Conservation (phyloP, 2,329 filamentous ascomycete genomes). For the Cadophora malorum region DNA sequence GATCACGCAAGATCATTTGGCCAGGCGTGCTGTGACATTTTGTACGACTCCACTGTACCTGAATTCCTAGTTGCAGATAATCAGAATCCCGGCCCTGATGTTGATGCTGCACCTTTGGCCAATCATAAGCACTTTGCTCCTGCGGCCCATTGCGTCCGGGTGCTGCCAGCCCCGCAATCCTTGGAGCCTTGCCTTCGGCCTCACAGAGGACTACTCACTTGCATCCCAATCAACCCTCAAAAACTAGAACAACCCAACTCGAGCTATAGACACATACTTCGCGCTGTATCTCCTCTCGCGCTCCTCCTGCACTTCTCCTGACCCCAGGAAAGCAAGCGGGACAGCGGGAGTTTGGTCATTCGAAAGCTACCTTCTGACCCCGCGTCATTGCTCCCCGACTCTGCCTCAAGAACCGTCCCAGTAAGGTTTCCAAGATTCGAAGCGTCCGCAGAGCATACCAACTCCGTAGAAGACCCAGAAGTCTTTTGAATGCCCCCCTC, state of each 20-base stretch:
- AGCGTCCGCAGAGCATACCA: slow-evolving; percentile 22
- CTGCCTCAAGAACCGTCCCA: slow-evolving; percentile 17
- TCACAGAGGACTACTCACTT: slow-evolving; percentile 11
- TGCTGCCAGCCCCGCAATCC: slow-evolving; percentile 11
- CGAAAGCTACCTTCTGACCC: slow-evolving; percentile 14
- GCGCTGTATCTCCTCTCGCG: slow-evolving; percentile 1
- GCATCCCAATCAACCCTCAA: slow-evolving; percentile 1
- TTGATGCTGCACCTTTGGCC: not conserved
- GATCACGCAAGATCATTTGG: not conserved
- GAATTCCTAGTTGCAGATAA: not conserved
- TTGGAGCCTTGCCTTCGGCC: slow-evolving; percentile 8
- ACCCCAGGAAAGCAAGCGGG: slow-evolving; percentile 32
- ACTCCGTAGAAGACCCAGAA: slow-evolving; percentile 15
- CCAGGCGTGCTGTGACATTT: not conserved
- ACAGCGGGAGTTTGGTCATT: slow-evolving; percentile 14
- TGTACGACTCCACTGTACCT: slow-evolving; percentile 14
- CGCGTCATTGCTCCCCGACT: slow-evolving; percentile 21
- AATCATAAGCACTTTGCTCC: slow-evolving; percentile 9
- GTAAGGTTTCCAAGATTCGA: slow-evolving; percentile 5
- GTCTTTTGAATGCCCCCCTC: slow-evolving; percentile 48
- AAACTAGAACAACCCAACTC: not conserved
- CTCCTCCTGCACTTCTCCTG: slow-evolving; percentile 28
- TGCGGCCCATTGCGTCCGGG: not conserved
- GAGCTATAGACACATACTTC: not conserved
- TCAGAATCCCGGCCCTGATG: slow-evolving; percentile 1